Evolutionary conservation across 495 filamentous ascomycete species (phyloP).

Genomic region (Penicillium parvum): DNA sequence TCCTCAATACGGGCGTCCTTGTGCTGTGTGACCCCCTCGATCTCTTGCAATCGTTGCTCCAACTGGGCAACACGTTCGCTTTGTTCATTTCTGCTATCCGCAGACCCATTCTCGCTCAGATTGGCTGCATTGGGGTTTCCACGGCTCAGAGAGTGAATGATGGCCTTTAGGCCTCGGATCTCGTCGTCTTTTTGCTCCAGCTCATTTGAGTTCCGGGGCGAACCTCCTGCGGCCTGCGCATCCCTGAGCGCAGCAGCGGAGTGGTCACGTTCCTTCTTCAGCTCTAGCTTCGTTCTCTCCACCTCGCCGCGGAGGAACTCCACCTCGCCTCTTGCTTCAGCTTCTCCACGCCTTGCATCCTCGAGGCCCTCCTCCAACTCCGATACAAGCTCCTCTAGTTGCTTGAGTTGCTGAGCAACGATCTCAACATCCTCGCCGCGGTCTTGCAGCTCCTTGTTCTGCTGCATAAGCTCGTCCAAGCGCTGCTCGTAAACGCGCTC

Average conservation of each 20-base stretch:
- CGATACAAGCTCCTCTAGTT: conserved; percentile 91
- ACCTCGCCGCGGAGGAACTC: conserved; percentile 96
- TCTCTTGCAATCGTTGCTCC: conserved; percentile 72
- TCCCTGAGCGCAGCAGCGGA: conserved; percentile 60
- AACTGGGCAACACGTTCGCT: conserved; percentile 44
- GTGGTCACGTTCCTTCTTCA: conserved; percentile 86
- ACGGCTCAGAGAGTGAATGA: conserved; percentile 89
- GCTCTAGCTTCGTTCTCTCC: conserved; percentile 84
- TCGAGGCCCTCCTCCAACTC: conserved; percentile 96
- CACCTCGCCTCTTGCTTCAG: conserved; percentile 92
- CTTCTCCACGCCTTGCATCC: conserved; percentile 92
- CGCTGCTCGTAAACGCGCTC: conserved; percentile 95
- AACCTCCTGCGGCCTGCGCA: conserved; percentile 46
- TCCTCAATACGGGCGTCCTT: conserved; percentile 81
- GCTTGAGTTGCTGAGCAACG: conserved; percentile 85
- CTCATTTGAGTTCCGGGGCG: conserved; percentile 56
- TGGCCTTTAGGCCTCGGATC: conserved; percentile 93
- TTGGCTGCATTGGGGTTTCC: conserved; percentile 48
- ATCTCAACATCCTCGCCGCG: conserved; percentile 84
- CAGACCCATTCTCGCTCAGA: conserved; percentile 24
- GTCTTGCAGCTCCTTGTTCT: conserved; percentile 76
- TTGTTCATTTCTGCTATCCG: conserved; percentile 20
- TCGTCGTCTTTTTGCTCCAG: conserved; percentile 95
- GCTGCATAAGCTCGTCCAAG: conserved; percentile 82
- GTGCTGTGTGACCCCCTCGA: conserved; percentile 62